phyloP scores from a whole-genome alignment of 2,329 filamentous ascomycete genomes.

The Ramularia endophylla region DNA sequence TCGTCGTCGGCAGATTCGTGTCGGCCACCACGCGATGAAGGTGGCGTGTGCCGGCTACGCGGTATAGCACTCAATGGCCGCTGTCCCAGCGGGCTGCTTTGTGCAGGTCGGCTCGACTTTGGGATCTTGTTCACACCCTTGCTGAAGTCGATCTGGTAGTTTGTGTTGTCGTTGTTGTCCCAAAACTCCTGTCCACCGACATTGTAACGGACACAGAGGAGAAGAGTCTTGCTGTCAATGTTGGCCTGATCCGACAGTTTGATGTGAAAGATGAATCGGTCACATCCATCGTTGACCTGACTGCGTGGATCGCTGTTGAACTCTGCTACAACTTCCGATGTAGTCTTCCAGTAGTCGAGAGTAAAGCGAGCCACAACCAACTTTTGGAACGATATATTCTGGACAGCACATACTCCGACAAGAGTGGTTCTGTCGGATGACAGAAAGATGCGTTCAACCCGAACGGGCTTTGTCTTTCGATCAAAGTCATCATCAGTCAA shows the following conservation, averaged over 20 bases:
- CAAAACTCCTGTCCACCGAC: constrained; percentile 83
- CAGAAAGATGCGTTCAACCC: constrained; percentile 79
- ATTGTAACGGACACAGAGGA: constrained; percentile 83
- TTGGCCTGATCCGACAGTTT: constrained; percentile 87
- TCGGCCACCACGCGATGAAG: constrained; percentile 42
- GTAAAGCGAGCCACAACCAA: constrained; percentile 88
- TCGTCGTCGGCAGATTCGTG: constrained; percentile 59
- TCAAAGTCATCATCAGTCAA: constrained; percentile 65
- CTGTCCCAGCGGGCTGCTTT: constrained; percentile 25
- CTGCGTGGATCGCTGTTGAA: constrained; percentile 73
- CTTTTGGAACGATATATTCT: constrained; percentile 88
- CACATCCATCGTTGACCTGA: constrained; percentile 57
- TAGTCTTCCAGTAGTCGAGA: constrained; percentile 97
- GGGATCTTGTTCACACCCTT: constrained; percentile 25
- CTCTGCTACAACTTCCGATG: constrained; percentile 87
- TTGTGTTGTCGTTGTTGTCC: constrained; percentile 85
- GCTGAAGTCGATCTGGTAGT: constrained; percentile 91
- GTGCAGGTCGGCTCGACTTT: constrained; percentile 15
- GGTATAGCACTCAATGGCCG: constrained; percentile 49
- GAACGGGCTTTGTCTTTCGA: constrained; percentile 61
- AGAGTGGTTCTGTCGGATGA: constrained; percentile 83
- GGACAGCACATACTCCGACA: constrained; percentile 75
- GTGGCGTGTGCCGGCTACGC: constrained; percentile 44
- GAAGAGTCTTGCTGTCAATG: constrained; percentile 85
- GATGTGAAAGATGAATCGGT: constrained; percentile 92